Evolutionary conservation across 2,329 filamentous ascomycete species (phyloP).

Genomic region (Helotiales sp.): DNA sequence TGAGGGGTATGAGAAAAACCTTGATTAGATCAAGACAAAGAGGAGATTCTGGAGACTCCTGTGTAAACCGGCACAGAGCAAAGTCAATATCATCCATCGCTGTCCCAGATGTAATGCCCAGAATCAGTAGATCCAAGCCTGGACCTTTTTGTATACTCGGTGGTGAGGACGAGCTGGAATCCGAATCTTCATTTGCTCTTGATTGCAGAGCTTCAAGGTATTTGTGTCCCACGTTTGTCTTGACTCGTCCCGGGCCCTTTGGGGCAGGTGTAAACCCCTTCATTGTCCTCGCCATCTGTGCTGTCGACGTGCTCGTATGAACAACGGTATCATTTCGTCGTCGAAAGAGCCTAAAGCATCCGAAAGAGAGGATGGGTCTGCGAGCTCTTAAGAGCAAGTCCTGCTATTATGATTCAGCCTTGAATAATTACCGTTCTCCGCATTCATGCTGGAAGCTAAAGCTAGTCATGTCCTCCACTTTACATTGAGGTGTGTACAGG

Average conservation of each 20-base stretch:
- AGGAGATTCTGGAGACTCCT: conserved; percentile 33
- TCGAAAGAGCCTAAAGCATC: neutral
- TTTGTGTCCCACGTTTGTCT: conserved; percentile 32
- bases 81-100: conserved; percentile 37
- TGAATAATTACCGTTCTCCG: neutral
- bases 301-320: neutral
- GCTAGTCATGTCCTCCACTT: neutral
- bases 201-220: conserved; percentile 35
- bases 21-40: conserved; percentile 33
- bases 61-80: conserved; percentile 35
- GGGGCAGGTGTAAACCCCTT: conserved; percentile 27
- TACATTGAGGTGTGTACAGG: neutral
- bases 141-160: conserved; percentile 21
- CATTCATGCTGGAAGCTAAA: neutral
- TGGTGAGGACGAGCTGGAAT: conserved; percentile 24
- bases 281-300: conserved; percentile 21
- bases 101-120: conserved; percentile 34
- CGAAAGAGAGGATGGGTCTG: neutral
- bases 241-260: conserved; percentile 32
- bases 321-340: conserved; percentile 9
- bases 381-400: neutral
- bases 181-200: conserved; percentile 27
- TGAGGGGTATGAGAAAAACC: conserved; percentile 25
- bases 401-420: neutral
- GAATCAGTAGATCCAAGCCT: conserved; percentile 32